Evolutionary conservation across 768 basidiomycete species (phyloP), one percentile per base, ranked within the genome.

Genomic region (Zangia roseola): DNA sequence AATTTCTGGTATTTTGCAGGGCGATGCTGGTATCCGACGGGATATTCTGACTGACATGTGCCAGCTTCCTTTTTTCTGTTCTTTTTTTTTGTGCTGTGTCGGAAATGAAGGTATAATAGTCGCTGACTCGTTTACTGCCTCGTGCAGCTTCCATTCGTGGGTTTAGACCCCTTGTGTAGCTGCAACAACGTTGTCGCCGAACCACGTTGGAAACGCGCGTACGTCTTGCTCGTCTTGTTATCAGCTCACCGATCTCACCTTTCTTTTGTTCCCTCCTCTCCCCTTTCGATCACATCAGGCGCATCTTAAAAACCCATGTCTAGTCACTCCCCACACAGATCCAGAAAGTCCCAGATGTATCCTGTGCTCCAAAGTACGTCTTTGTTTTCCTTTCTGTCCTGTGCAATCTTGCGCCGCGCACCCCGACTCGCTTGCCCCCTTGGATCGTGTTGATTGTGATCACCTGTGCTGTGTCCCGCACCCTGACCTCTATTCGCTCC

Each of bases 121-220:
- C 36, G 31, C n/a, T 53, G 36, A 38, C 45, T 43, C 23, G 41
- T 25, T 10, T 16, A 26, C 55, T 55, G 67, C 71, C 70, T 73
- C 69, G 66, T 70, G 69, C 69, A 58, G 63, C 71, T 79, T 79
- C 80, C 79, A 72, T 78, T 78, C 74, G 65, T 63, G 79, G 66
- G n/a, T n/a, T n/a, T n/a, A n/a, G n/a, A n/a, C n/a, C 64, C 68
- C 69, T 67, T 63, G 54, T 52, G 40, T 40, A 54, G 52, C 56
- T 62, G 66, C 71, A 68, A 69, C 69, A 67, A 69, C 70, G 63
- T 69, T 73, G 55, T 58, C 60, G 55, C 57, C 55, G 54, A 47
- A 61, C 71, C 82, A 84, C 83, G 83, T 83, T 84, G 81, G 74
- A 80, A 81, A 77, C 82, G 78, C 76, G 80, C 78, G 75, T 63